These are phyloP conservation scores for Cadophora luteo-olivacea DNA, from an alignment of 2,329 filamentous ascomycete genomes.

Conservation along the genomic window DNA sequence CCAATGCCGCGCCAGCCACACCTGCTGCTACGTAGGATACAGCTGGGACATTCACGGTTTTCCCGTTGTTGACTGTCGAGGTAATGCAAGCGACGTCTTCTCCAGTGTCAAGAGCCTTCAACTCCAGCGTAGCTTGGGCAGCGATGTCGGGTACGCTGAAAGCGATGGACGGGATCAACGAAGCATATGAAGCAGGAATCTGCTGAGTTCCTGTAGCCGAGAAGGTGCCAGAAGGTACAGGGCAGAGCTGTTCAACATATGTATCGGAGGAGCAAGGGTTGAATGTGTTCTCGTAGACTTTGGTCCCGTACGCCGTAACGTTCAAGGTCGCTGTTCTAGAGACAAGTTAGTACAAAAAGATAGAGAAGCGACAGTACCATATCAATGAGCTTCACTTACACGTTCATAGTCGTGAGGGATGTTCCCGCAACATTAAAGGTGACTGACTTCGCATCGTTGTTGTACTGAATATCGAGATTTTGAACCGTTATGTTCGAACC, in stretches of 20 bases:
- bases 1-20: constrained; percentile 82
- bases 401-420: constrained; percentile 77
- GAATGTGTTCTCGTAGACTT: constrained; percentile 81
- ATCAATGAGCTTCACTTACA: constrained; percentile 54
- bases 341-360: not conserved
- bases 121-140: constrained; percentile 79
- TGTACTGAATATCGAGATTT: constrained; percentile 78
- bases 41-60: constrained; percentile 75
- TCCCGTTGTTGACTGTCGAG: constrained; percentile 85
- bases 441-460: constrained; percentile 75
- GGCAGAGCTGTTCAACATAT: constrained; percentile 78
- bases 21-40: constrained; percentile 86
- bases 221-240: constrained; percentile 80
- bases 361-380: not conserved
- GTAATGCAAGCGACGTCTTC: constrained; percentile 80
- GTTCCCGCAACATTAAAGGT: constrained; percentile 83
- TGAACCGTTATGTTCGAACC: constrained; percentile 71
- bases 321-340: constrained; percentile 53
- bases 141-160: constrained; percentile 92
- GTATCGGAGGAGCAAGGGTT: constrained; percentile 78
- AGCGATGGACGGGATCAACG: constrained; percentile 83
- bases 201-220: constrained; percentile 72
- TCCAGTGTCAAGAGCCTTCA: constrained; percentile 66
- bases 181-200: constrained; percentile 74
- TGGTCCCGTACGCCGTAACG: constrained; percentile 69